These are phyloP conservation scores for Chlamydomonas eustigma DNA, from an alignment of 139 green algal species.

Conservation along the genomic window DNA sequence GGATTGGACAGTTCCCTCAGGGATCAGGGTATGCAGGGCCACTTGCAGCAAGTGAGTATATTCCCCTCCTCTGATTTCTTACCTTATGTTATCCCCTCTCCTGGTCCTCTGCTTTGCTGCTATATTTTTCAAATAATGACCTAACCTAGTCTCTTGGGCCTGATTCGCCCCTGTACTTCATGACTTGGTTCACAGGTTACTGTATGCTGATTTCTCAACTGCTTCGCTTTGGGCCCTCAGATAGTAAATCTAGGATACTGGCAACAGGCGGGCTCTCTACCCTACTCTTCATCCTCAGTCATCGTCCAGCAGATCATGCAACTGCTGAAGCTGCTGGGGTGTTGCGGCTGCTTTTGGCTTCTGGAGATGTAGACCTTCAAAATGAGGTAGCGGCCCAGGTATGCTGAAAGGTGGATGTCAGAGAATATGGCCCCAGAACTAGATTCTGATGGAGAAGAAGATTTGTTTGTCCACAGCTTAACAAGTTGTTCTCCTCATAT, in stretches of 20 bases:
- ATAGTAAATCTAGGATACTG: conserved; percentile 1
- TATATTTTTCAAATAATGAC: neutral
- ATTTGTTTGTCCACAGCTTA: too few species aligned
- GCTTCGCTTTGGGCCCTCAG: conserved; percentile 4
- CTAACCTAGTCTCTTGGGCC: too few species aligned
- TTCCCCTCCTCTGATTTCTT: neutral
- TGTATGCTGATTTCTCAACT: conserved; percentile 9
- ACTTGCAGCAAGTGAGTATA: neutral
- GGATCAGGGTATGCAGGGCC: neutral
- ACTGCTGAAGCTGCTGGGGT: neutral
- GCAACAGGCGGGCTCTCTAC: conserved; percentile 13
- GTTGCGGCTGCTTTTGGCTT: neutral
- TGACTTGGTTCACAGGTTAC: neutral
- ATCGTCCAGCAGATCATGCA: neutral
- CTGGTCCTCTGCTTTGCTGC: too few species aligned
- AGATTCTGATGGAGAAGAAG: too few species aligned
- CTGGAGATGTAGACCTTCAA: conserved; percentile 30
- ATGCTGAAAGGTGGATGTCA: too few species aligned
- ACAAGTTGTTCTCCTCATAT: too few species aligned
- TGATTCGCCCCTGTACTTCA: neutral
- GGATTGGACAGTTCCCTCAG: neutral
- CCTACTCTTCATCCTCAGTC: conserved; percentile 26
- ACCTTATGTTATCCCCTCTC: neutral
- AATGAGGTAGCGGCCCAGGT: conserved; percentile 44
- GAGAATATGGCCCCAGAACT: too few species aligned